Evolutionary conservation across 139 green algal genomes (phyloP).

Genomic region (Coelastrella sp.): DNA sequence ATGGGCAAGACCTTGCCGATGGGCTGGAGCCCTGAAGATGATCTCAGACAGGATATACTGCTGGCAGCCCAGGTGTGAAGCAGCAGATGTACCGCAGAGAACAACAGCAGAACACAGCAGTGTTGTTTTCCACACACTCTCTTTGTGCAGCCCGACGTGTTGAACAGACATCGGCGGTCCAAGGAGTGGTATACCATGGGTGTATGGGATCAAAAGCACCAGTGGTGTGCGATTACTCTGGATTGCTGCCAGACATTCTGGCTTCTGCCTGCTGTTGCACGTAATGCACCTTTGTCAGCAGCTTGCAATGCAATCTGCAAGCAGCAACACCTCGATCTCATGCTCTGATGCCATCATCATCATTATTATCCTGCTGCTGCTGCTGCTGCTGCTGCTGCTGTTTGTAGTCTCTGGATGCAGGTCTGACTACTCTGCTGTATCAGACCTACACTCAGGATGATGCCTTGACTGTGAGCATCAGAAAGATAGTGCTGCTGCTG

Average conservation of each 20-base stretch:
- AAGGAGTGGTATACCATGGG: too few relatives aligned
- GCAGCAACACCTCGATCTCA: too few relatives aligned
- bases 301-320: too few relatives aligned
- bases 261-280: too few relatives aligned
- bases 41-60: neutral
- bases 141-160: too few relatives aligned
- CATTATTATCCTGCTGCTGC: neutral
- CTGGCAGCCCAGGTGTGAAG: neutral
- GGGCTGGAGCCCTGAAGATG: neutral
- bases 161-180: too few relatives aligned
- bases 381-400: slow-evolving; percentile 28
- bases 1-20: neutral
- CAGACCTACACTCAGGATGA: neutral
- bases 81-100: neutral
- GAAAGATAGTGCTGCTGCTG: slow-evolving; percentile 68
- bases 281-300: too few relatives aligned
- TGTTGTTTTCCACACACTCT: too few relatives aligned
- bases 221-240: too few relatives aligned
- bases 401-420: neutral
- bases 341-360: too few relatives aligned
- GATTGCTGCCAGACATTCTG: too few relatives aligned
- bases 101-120: neutral
- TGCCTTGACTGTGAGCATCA: neutral
- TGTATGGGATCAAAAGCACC: too few relatives aligned
- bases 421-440: neutral